Conservation (phyloP, 768 basidiomycete genomes). For the Macrolepiota albuminosa region DNA sequence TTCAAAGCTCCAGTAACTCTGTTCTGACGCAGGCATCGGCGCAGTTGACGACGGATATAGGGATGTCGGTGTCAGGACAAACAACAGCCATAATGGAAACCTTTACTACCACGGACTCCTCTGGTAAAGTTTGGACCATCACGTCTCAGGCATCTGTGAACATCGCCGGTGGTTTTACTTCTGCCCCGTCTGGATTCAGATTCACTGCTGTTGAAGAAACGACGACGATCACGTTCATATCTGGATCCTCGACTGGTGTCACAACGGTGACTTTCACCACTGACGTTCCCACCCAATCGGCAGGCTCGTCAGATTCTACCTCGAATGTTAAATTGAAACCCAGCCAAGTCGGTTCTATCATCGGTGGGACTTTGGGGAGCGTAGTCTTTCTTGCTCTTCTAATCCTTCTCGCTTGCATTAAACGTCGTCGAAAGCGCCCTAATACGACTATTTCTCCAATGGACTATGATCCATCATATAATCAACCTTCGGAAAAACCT, state of each 20-base stretch:
- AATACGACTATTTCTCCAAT: background rate
- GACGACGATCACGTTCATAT: slow-evolving; percentile 3
- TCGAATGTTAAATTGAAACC: background rate
- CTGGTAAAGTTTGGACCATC: background rate
- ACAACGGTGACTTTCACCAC: slow-evolving; percentile 4
- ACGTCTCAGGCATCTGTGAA: background rate
- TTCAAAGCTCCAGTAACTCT: background rate
- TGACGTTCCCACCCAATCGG: slow-evolving; percentile 3
- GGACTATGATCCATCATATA: background rate
- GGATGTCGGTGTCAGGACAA: background rate
- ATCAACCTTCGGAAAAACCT: slow-evolving; percentile 6
- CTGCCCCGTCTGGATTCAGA: slow-evolving; percentile 1
- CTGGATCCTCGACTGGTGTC: slow-evolving; percentile 3
- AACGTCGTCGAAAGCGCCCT: background rate
- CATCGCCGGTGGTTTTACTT: background rate
- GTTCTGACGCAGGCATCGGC: background rate
- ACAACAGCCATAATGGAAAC: background rate
- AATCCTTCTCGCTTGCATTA: background rate
- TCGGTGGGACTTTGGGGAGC: slow-evolving; percentile 5
- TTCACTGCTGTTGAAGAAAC: slow-evolving; percentile 3
- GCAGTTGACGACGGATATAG: background rate
- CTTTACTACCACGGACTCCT: background rate
- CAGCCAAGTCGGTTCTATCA: background rate
- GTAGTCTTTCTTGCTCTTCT: background rate
- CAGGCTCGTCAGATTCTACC: background rate